Evolutionary conservation across 768 basidiomycete species (phyloP).

Genomic region (Daedaleopsis nitida): DNA sequence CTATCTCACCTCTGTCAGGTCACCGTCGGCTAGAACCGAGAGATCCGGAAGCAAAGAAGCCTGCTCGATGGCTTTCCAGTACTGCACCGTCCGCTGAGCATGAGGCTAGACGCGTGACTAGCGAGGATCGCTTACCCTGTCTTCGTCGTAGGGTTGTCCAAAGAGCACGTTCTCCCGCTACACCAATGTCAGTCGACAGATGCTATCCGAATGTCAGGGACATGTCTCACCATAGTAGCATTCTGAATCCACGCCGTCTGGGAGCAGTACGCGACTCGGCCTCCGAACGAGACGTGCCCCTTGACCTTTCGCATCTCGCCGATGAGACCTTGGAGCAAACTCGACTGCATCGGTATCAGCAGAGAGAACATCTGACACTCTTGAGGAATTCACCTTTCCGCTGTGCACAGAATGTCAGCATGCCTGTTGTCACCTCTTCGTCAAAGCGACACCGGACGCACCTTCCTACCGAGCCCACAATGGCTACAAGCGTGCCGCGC

Average conservation of each 20-base stretch:
- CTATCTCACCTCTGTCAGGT: conserved; percentile 62
- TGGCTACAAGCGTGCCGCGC: conserved; percentile 58
- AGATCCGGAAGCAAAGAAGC: conserved; percentile 65
- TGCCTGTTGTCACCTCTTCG: too few species aligned
- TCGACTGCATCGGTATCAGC: conserved; percentile 39
- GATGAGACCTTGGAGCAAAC: conserved; percentile 61
- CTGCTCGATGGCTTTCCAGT: conserved; percentile 63
- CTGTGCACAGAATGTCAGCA: not conserved
- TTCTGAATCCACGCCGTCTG: conserved; percentile 83
- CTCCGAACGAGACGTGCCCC: conserved; percentile 62
- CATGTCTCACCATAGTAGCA: conserved; percentile 50
- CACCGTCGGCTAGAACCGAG: conserved; percentile 66
- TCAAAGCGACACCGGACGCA: conserved; percentile 20
- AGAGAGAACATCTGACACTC: not conserved
- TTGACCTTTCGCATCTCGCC: conserved; percentile 65
- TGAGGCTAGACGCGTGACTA: not conserved
- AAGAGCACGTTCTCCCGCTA: conserved; percentile 71
- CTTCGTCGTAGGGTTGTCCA: conserved; percentile 64
- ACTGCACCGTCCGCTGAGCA: conserved; percentile 32
- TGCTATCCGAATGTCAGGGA: not conserved
- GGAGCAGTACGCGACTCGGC: conserved; percentile 66
- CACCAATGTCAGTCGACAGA: not conserved
- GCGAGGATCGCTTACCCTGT: conserved; percentile 25
- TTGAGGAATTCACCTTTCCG: conserved; percentile 12
- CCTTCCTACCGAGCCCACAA: conserved; percentile 71